Evolutionary conservation across 306 rosid species (phyloP).

Genomic region (Vigna mungo): DNA sequence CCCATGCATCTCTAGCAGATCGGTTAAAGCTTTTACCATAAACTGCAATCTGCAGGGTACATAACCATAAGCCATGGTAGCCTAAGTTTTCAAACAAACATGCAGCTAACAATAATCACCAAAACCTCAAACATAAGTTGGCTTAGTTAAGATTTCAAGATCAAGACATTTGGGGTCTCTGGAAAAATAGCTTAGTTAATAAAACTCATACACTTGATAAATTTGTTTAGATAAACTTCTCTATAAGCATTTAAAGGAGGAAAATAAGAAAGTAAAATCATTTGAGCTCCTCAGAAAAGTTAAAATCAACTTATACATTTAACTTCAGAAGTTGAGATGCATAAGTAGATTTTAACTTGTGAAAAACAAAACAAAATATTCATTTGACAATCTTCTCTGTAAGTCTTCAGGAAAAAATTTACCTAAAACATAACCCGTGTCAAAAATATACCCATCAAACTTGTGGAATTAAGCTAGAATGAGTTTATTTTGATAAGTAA

Average conservation of each 20-base stretch:
- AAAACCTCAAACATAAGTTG: neutral
- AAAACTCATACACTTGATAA: too few species aligned
- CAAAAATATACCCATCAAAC: too few species aligned
- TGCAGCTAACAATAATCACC: constrained; percentile 21
- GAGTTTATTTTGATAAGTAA: neutral
- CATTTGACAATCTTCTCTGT: neutral
- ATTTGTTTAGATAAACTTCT: neutral
- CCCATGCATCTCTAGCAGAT: constrained; percentile 99
- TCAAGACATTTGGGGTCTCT: neutral
- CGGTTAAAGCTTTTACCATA: constrained; percentile 91
- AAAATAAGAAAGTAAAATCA: neutral
- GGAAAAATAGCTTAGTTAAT: neutral
- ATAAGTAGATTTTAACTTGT: neutral
- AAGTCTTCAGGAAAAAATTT: neutral
- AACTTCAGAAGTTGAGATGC: neutral
- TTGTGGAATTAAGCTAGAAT: neutral
- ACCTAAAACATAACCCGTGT: neutral
- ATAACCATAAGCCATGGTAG: constrained; percentile 24
- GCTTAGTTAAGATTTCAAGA: neutral
- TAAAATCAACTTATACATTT: neutral
- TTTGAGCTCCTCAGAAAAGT: neutral
- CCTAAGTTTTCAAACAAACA: constrained; percentile 32
- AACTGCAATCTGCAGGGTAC: constrained; percentile 78
- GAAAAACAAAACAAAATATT: neutral
- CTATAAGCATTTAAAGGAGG: neutral